A percentile compares a stretch with the other conserved stretches of the same genome.
Conservation (phyloP, 208 protist species). For the Trypanosoma mega region DNA sequence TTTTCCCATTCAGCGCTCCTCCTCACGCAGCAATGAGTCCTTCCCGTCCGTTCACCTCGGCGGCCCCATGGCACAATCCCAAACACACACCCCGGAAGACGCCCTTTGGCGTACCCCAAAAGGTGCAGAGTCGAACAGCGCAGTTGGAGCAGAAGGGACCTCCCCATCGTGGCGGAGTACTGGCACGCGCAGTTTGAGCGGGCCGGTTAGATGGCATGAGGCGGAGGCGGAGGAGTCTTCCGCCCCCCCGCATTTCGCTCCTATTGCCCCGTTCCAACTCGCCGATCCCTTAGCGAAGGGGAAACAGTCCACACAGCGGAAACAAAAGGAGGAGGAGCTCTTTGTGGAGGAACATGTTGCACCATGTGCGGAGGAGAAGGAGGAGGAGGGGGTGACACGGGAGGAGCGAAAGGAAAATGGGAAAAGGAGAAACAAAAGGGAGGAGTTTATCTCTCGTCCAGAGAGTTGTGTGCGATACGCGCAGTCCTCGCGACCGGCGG, state of each 20-base stretch:
- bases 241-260: constrained; percentile 13
- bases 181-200: constrained; percentile 13
- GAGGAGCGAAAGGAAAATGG: too few relatives aligned
- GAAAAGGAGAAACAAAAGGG: too few relatives aligned
- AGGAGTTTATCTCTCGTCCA: too few relatives aligned
- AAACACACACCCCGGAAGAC: too few relatives aligned
- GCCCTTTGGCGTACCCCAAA: neutral
- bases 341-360: too few relatives aligned
- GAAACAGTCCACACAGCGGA: too few relatives aligned
- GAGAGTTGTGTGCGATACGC: too few relatives aligned
- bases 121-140: neutral
- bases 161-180: constrained; percentile 6
- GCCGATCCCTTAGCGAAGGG: too few relatives aligned
- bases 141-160: neutral
- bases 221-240: constrained; percentile 7
- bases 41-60: neutral
- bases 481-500: too few relatives aligned
- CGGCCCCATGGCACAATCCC: neutral
- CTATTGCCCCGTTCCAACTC: neutral
- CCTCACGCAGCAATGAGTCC: neutral
- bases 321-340: too few relatives aligned
- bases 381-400: too few relatives aligned
- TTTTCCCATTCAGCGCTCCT: neutral
- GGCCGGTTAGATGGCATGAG: constrained; percentile 3
- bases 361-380: too few relatives aligned